Percentiles rank a stretch among this genome's conserved stretches.
These are phyloP conservation scores for Paraphaeosphaeria sporulosa DNA, from an alignment of 2,329 filamentous ascomycete genomes.

Conservation along the genomic window DNA sequence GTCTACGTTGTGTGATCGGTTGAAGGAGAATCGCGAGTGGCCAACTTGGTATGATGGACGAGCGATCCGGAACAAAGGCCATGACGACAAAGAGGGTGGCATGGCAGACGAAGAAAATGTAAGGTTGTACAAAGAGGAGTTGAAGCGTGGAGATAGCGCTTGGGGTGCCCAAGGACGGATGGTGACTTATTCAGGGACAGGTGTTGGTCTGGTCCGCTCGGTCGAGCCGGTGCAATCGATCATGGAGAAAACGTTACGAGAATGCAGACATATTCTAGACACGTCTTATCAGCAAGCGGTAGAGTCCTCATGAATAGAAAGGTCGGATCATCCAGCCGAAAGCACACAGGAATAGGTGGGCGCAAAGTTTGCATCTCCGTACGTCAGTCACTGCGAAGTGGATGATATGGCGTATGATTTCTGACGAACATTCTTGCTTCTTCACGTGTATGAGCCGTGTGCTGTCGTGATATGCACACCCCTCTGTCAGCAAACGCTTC, in stretches of 20 bases:
- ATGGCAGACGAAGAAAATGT: constrained; percentile 53
- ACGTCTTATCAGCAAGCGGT: too few relatives aligned
- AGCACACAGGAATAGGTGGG: too few relatives aligned
- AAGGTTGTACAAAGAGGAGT: constrained; percentile 54
- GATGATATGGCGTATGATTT: too few relatives aligned
- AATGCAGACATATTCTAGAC: background rate
- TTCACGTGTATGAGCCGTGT: too few relatives aligned
- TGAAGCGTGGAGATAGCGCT: constrained; percentile 58
- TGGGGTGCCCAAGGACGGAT: constrained; percentile 60
- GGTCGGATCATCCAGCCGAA: background rate
- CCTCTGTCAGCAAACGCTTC: too few relatives aligned
- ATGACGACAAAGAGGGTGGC: constrained; percentile 47
- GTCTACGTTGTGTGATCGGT: constrained; percentile 58
- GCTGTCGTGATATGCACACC: too few relatives aligned
- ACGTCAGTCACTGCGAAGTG: too few relatives aligned
- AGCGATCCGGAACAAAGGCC: constrained; percentile 63
- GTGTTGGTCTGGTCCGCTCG: constrained; percentile 57
- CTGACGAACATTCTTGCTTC: too few relatives aligned
- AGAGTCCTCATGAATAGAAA: background rate
- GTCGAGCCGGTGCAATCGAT: background rate
- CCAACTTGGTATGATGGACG: constrained; percentile 63
- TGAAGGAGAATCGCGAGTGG: constrained; percentile 65
- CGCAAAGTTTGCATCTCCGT: too few relatives aligned
- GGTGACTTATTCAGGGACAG: constrained; percentile 68
- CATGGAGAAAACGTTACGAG: background rate